A percentile compares a stretch with the other conserved stretches of the same genome.
These are phyloP conservation scores for Phytopythium cucurbitacearum DNA, from an alignment of 352 stramenopile genomes.

Conservation along the genomic window DNA sequence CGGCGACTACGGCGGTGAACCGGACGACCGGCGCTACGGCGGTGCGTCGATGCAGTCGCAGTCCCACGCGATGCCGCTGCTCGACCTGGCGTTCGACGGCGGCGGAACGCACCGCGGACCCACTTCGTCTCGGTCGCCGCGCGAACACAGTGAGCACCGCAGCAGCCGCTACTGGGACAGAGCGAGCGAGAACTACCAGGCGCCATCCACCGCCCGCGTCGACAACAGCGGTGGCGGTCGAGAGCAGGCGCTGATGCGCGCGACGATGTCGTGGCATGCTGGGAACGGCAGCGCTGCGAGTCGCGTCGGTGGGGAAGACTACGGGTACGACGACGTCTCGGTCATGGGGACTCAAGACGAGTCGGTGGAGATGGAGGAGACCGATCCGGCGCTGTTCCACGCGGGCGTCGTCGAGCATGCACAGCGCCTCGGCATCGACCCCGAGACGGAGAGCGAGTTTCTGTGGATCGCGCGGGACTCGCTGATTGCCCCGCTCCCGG, in stretches of 20 bases:
- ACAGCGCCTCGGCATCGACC: slow-evolving; percentile 64
- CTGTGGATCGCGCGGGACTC: slow-evolving; percentile 78
- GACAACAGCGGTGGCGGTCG: slow-evolving; percentile 7
- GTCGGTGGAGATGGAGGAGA: slow-evolving; percentile 46
- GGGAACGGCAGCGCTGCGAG: slow-evolving; percentile 19
- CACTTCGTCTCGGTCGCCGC: slow-evolving; percentile 14
- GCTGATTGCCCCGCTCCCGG: slow-evolving; percentile 61
- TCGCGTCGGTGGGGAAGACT: neutral
- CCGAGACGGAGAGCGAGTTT: slow-evolving; percentile 38
- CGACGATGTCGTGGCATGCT: slow-evolving; percentile 26
- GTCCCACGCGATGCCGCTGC: slow-evolving; percentile 10
- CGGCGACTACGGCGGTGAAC: neutral
- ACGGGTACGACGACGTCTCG: slow-evolving; percentile 12
- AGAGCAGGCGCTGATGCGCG: slow-evolving; percentile 11
- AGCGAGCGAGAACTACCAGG: slow-evolving; percentile 10
- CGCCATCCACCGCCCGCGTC: slow-evolving; percentile 16
- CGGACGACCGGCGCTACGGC: neutral
- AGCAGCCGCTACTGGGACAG: slow-evolving; percentile 1
- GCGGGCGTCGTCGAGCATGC: slow-evolving; percentile 72
- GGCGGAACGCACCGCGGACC: neutral
- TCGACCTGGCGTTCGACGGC: slow-evolving; percentile 32
- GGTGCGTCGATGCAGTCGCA: neutral
- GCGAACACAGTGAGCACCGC: slow-evolving; percentile 5
- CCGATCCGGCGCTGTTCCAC: slow-evolving; percentile 67
- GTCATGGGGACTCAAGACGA: slow-evolving; percentile 28